Evolutionary conservation across 345 rosid genomes (phyloP).

Genomic region (Salix viminalis): DNA sequence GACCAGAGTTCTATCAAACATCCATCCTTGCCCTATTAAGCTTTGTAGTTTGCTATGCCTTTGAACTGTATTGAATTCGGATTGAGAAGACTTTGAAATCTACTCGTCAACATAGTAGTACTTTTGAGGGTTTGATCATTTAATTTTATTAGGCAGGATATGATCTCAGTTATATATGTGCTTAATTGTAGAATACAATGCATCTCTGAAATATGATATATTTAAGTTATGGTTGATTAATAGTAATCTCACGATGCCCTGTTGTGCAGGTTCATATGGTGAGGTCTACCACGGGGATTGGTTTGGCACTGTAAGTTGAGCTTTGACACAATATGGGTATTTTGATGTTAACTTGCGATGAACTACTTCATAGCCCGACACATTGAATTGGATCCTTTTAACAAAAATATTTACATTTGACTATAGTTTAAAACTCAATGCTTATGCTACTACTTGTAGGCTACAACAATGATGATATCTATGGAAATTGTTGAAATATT

Average conservation of each 20-base stretch:
- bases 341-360: neutral
- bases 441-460: neutral
- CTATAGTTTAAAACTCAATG: neutral
- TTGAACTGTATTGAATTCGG: neutral
- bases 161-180: no score
- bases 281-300: constrained; percentile 90
- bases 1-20: neutral
- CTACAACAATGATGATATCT: neutral
- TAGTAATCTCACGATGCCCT: constrained; percentile 8
- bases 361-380: neutral
- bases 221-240: constrained; percentile 1
- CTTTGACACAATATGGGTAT: neutral
- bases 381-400: neutral
- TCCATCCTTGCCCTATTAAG: neutral
- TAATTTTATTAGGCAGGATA: neutral
- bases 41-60: neutral
- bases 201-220: neutral
- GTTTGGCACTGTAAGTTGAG: constrained; percentile 87
- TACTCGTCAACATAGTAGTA: neutral
- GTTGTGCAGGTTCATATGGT: constrained; percentile 79
- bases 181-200: neutral
- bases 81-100: constrained; percentile 1
- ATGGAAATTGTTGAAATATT: neutral
- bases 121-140: neutral
- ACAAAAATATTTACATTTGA: neutral